A percentile compares a stretch with the other conserved stretches of the same genome.
These are phyloP conservation scores for Phyllosticta citrichinensis DNA, from an alignment of 2,329 filamentous ascomycete genomes.

Conservation along the genomic window DNA sequence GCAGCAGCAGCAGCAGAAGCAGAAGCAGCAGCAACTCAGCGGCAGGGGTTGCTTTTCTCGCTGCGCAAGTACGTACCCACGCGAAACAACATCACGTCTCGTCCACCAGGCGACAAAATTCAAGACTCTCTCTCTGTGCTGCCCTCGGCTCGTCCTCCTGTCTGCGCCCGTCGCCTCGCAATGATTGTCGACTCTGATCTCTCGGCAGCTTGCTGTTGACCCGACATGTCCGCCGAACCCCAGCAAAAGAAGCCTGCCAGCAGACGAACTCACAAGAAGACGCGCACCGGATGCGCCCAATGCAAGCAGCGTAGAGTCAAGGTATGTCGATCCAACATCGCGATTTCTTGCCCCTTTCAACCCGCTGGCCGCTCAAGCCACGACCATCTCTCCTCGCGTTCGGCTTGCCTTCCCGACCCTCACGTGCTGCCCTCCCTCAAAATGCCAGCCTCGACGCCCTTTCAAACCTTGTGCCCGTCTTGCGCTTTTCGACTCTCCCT, in stretches of 20 bases:
- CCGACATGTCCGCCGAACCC: slow-evolving; percentile 5
- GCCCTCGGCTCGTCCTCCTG: not conserved
- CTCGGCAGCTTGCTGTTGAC: not conserved
- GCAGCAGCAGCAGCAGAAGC: not conserved
- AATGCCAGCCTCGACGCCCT: not conserved
- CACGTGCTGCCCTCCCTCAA: not conserved
- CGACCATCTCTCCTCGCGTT: not conserved
- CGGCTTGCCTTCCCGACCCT: not conserved
- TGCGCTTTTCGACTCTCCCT: not conserved
- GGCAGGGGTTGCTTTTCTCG: not conserved
- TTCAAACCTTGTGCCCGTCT: not conserved
- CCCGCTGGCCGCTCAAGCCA: not conserved
- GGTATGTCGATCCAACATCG: not conserved
- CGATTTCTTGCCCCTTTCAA: not conserved
- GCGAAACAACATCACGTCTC: not conserved
- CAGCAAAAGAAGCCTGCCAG: not conserved
- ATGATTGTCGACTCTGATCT: not conserved
- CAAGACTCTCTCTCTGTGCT: not conserved
- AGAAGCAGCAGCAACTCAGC: not conserved
- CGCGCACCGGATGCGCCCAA: slow-evolving; percentile 8
- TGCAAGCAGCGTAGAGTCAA: slow-evolving; percentile 10
- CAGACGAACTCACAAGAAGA: slow-evolving; percentile 9
- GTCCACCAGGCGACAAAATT: not conserved
- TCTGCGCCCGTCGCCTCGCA: not conserved
- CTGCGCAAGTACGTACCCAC: not conserved